Evolutionary conservation across 2,329 filamentous ascomycete genomes (phyloP).

Genomic region (Achaetomium macrosporum): DNA sequence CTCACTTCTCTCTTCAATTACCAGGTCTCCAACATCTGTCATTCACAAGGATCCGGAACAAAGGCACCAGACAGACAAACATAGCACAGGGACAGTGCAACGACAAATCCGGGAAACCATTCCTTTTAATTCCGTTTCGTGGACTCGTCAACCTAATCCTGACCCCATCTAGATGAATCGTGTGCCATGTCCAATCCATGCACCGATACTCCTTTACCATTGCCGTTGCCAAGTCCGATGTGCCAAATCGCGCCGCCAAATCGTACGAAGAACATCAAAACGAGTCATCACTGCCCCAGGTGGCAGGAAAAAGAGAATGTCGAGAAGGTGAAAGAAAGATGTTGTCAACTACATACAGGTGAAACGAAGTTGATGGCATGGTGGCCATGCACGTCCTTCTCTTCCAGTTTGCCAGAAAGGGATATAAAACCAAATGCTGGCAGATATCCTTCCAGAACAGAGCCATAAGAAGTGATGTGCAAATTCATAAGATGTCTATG

Average conservation of each 20-base stretch:
- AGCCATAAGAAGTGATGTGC: not conserved
- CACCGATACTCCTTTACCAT: not conserved
- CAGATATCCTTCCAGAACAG: not conserved
- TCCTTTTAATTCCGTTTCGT: slow-evolving; percentile 3
- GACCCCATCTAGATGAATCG: slow-evolving; percentile 8
- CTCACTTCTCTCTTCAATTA: no score
- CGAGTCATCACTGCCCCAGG: slow-evolving; percentile 2
- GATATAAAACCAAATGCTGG: not conserved
- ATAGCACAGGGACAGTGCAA: not conserved
- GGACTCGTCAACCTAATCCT: slow-evolving; percentile 8
- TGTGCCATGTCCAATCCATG: slow-evolving; percentile 3
- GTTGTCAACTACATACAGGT: slow-evolving; percentile 16
- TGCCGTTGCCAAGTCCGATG: slow-evolving; percentile 5
- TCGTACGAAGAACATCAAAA: slow-evolving; percentile 6
- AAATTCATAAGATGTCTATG: not conserved
- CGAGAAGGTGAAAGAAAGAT: slow-evolving; percentile 5
- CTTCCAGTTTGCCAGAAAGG: not conserved
- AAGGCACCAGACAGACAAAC: not conserved
- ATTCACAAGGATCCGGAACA: not conserved
- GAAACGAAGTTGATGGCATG: slow-evolving; percentile 2
- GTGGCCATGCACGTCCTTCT: not conserved
- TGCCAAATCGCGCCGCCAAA: not conserved
- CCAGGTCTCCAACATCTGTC: no score
- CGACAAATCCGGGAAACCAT: not conserved
- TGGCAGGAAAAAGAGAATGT: slow-evolving; percentile 4